phyloP scores from a whole-genome alignment of 805 yeast genomes.

The Teunomyces kruisii region DNA sequence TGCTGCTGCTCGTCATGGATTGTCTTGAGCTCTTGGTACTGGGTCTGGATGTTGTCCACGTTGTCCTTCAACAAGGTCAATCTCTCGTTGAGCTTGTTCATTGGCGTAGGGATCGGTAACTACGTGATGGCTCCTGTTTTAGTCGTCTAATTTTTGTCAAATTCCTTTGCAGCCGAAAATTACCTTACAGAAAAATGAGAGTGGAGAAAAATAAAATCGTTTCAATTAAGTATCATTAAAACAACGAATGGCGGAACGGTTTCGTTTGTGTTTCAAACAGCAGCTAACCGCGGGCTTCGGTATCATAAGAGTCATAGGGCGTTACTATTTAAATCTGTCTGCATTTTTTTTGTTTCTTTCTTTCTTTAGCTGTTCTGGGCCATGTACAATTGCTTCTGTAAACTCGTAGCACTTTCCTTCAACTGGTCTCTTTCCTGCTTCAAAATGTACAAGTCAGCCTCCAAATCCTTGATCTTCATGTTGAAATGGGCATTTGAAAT shows the following conservation, averaged over 20 bases:
- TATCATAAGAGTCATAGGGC: neutral
- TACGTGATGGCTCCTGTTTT: neutral
- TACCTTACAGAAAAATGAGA: neutral
- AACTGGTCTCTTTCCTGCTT: constrained; percentile 83
- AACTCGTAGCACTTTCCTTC: constrained; percentile 55
- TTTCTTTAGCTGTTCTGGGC: constrained; percentile 8
- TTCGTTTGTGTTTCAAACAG: no score
- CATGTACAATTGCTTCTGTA: constrained; percentile 57
- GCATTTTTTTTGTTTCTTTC: no score
- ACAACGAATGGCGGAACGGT: no score
- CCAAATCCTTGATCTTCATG: constrained; percentile 75
- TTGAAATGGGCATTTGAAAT: constrained; percentile 58
- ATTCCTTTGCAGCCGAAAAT: neutral
- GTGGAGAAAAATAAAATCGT: constrained; percentile 2
- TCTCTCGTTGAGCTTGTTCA: constrained; percentile 17
- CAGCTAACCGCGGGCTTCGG: no score
- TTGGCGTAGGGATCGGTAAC: constrained; percentile 2
- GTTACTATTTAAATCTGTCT: neutral
- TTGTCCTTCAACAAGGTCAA: constrained; percentile 11
- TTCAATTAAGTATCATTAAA: neutral
- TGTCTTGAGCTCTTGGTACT: constrained; percentile 13
- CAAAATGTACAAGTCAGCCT: constrained; percentile 78
- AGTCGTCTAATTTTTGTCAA: neutral
- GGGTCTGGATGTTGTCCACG: constrained; percentile 11
- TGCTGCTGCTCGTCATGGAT: constrained; percentile 7